Base-by-base conservation (phyloP, 164 flowering plant species). In the Magnolia officinalis region DNA sequence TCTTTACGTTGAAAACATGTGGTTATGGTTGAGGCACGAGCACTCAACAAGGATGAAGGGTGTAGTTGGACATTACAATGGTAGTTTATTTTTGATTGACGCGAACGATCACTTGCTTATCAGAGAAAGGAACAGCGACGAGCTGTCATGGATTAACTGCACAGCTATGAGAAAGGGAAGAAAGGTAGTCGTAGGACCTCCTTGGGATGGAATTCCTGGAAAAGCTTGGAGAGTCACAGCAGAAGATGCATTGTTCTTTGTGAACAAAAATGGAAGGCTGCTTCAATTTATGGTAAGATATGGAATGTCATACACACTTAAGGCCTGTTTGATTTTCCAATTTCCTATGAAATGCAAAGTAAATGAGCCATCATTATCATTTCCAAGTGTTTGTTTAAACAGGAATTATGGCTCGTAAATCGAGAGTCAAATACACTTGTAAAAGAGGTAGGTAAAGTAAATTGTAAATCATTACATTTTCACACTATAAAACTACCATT, bases 21-120 rank as follows among this genome's bases (percentile, higher is more conserved):
- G 95, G 94, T 71, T 91, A 51, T 94, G 95, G 97, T 74, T 94
- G 74, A 86, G 85, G 76, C 97, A 94, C 75, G 91, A 92, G 6
- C 89, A 91, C 80, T 51, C 88, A 50, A 83, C 88, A 68, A 79
- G 79, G 19, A 89, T 94, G 80, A 84, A 81, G 82, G 96, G 95
- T 67, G 87, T 84, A 9, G 18, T 92, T 0, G 98, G 94, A 74
- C 90, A 78, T 80, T 94, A 90, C 67, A 92, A 94, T 78, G 95
- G 91, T 72, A 94, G 97, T 76, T 77, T 94, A 75, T 91, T 86
- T 81, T 29, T 91, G 50, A 89, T 92, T 71, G 96, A 94, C 77
- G 74, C 58, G 21, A 66, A 84, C 71, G 94, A 92, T 7, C 88
- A 82, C 82, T 75, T 94, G 82, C 81, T 91, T 45, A 84, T 89